Percentiles rank a stretch among this genome's conserved stretches.
Conservation (phyloP, 129 eudicot species). For the Logfia minima region DNA sequence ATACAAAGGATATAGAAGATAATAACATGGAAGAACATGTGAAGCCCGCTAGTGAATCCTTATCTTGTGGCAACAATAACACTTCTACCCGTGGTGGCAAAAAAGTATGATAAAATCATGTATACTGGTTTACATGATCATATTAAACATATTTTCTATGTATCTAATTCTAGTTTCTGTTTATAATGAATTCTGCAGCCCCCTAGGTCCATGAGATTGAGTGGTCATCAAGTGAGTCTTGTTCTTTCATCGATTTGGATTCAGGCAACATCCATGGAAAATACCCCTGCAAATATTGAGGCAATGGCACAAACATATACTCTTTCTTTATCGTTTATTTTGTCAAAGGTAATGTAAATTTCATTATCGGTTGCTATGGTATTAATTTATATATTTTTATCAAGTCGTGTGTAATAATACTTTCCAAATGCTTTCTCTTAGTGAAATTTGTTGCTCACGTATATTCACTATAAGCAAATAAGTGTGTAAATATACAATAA, state of each 20-base stretch:
- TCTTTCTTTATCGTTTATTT: conserved; percentile 58
- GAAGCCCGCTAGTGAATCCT: conserved; percentile 21
- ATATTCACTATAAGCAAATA: not conserved
- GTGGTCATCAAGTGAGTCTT: conserved; percentile 81
- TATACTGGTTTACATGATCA: not conserved
- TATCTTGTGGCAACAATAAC: conserved; percentile 27
- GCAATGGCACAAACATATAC: conserved; percentile 77
- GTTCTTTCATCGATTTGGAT: conserved; percentile 83
- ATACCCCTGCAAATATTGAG: conserved; percentile 62
- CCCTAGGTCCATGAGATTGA: conserved; percentile 55
- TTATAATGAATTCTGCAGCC: conserved; percentile 37
- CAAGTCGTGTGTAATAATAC: not conserved
- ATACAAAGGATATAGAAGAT: conserved; percentile 33
- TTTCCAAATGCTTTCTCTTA: not conserved
- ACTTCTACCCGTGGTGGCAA: conserved; percentile 37
- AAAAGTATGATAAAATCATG: conserved; percentile 40
- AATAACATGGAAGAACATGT: conserved; percentile 21
- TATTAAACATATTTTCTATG: not conserved
- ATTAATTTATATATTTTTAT: not conserved
- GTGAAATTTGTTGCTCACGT: not conserved
- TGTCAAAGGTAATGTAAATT: conserved; percentile 50
- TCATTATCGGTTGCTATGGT: not conserved
- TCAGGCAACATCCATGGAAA: conserved; percentile 65
- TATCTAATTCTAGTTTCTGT: not conserved
- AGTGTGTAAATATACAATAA: not conserved